These are phyloP conservation scores for Thymus mandschuricus DNA, from an alignment of 257 asterid species.

Conservation along the genomic window DNA sequence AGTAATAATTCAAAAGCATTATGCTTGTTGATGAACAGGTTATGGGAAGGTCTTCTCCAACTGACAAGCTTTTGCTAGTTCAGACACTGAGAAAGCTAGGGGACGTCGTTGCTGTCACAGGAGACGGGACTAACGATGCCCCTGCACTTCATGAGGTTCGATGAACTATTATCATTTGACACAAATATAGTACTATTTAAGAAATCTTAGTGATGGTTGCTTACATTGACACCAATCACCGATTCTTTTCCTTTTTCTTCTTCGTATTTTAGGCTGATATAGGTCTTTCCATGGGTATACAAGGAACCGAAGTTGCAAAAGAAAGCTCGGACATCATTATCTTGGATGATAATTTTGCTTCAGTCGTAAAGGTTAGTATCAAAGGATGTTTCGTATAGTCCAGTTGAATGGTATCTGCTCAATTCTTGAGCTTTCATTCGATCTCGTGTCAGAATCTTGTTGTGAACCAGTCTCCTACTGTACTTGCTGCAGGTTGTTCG, in stretches of 20 bases:
- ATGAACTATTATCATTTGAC: constrained; percentile 14
- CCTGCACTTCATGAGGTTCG: constrained; percentile 97
- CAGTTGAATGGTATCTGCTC: no score
- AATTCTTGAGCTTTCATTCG: neutral
- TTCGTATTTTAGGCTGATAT: constrained; percentile 76
- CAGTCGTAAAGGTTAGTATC: constrained; percentile 79
- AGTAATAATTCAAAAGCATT: constrained; percentile 23
- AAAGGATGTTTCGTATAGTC: neutral
- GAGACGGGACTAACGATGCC: constrained; percentile 98
- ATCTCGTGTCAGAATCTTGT: neutral
- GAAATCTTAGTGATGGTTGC: neutral
- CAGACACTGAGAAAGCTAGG: constrained; percentile 87
- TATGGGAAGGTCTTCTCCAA: constrained; percentile 96
- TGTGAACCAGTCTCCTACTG: constrained; percentile 4
- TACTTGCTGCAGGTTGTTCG: constrained; percentile 77
- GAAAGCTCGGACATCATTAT: constrained; percentile 98
- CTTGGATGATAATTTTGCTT: constrained; percentile 90
- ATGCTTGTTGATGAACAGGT: constrained; percentile 53
- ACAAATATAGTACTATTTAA: neutral
- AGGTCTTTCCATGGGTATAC: constrained; percentile 96
- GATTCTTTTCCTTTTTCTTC: neutral
- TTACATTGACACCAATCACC: constrained; percentile 20
- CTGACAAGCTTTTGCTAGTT: constrained; percentile 92
- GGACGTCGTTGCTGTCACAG: constrained; percentile 94
- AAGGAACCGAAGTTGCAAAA: constrained; percentile 98